These are phyloP conservation scores for Theobroma cacao DNA, from an alignment of 345 rosid species.

Conservation along the genomic window DNA sequence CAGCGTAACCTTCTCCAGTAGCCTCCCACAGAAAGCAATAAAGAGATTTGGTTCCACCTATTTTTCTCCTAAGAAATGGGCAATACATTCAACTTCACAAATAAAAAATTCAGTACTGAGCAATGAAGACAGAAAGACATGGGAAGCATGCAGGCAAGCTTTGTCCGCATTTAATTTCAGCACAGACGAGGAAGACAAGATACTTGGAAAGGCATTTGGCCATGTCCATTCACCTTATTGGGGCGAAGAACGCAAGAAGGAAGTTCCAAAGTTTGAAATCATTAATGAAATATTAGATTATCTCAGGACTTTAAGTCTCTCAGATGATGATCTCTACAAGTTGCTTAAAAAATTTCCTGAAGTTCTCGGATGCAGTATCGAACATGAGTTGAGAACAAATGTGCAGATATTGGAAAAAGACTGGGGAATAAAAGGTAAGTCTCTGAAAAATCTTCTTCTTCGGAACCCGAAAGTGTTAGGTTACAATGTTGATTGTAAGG, in stretches of 20 bases:
- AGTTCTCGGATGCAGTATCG: slow-evolving; percentile 77
- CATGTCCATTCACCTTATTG: slow-evolving; percentile 80
- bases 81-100: slow-evolving; percentile 36
- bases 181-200: slow-evolving; percentile 72
- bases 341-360: slow-evolving; percentile 88
- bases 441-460: slow-evolving; percentile 60
- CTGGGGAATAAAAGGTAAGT: slow-evolving; percentile 82
- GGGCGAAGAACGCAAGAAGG: slow-evolving; percentile 74
- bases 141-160: slow-evolving; percentile 83
- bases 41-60: slow-evolving; percentile 17
- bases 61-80: slow-evolving; percentile 43
- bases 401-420: slow-evolving; percentile 65
- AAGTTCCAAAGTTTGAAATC: slow-evolving; percentile 57
- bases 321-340: slow-evolving; percentile 62
- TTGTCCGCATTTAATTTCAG: slow-evolving; percentile 59
- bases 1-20: slow-evolving; percentile 22
- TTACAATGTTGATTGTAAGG: slow-evolving; percentile 87
- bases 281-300: slow-evolving; percentile 54
- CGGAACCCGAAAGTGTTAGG: slow-evolving; percentile 93
- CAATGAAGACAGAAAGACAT: slow-evolving; percentile 54
- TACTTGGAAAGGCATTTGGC: slow-evolving; percentile 87
- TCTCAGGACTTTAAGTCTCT: slow-evolving; percentile 57
- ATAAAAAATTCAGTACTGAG: slow-evolving; percentile 28
- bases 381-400: slow-evolving; percentile 65
- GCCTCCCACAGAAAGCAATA: slow-evolving; percentile 18